phyloP scores from a whole-genome alignment of 2,329 filamentous ascomycete genomes.

The Helicocarpus griseus region DNA sequence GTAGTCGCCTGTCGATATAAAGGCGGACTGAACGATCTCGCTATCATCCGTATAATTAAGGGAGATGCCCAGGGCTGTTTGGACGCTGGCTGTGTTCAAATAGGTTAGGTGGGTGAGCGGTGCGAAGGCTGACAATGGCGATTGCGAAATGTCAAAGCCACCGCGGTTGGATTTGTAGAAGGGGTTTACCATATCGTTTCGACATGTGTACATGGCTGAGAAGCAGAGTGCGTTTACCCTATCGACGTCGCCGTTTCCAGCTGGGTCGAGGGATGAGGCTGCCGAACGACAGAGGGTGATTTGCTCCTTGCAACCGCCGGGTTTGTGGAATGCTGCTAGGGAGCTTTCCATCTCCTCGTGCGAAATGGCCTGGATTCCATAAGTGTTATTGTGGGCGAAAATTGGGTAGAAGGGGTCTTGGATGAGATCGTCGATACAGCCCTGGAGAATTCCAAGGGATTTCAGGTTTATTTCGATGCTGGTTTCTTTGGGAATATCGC shows the following conservation, averaged over 20 bases:
- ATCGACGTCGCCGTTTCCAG: constrained; percentile 35
- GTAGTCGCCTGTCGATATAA: constrained; percentile 50
- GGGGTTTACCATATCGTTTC: constrained; percentile 45
- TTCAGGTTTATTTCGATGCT: constrained; percentile 39
- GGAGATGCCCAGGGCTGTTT: constrained; percentile 48
- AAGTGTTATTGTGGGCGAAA: constrained; percentile 51
- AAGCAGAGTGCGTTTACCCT: constrained; percentile 38
- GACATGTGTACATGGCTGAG: constrained; percentile 40
- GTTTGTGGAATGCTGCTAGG: constrained; percentile 34
- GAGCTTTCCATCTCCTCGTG: constrained; percentile 38
- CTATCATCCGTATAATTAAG: constrained; percentile 48
- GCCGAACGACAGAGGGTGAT: constrained; percentile 42
- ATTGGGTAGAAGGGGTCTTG: constrained; percentile 41
- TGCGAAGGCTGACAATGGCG: constrained; percentile 43
- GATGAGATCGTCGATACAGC: constrained; percentile 52
- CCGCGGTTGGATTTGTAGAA: constrained; percentile 41
- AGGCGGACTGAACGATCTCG: constrained; percentile 35
- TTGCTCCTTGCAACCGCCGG: constrained; percentile 46
- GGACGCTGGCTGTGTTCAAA: constrained; percentile 48
- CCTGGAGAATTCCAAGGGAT: constrained; percentile 48
- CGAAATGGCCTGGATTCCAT: constrained; percentile 44
- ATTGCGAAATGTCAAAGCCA: constrained; percentile 50
- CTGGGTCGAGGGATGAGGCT: constrained; percentile 40
- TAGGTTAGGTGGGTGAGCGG: constrained; percentile 44
- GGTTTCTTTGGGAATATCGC: constrained; percentile 17